phyloP scores from a whole-genome alignment of 2,329 filamentous ascomycete genomes.

The Raffaelea ambrosiae region DNA sequence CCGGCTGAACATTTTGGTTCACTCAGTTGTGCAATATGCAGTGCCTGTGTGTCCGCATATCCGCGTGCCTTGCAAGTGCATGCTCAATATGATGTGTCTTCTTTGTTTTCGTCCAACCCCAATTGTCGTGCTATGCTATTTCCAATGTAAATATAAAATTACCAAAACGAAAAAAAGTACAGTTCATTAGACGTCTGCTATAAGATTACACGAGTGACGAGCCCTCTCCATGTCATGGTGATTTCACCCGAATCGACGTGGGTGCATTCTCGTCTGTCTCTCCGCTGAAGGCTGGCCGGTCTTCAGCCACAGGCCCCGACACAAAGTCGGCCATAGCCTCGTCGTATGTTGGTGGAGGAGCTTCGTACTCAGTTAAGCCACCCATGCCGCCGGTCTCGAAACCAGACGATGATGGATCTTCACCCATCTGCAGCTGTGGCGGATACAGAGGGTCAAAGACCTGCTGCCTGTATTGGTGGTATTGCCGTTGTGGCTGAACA shows the following conservation, averaged over 20 bases:
- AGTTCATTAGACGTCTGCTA: too few species aligned
- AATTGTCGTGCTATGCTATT: too few species aligned
- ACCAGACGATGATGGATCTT: slow-evolving; percentile 15
- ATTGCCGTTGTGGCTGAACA: slow-evolving; percentile 6
- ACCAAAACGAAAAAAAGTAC: too few species aligned
- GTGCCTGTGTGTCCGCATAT: too few species aligned
- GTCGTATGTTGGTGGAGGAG: slow-evolving; percentile 91
- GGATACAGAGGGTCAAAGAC: slow-evolving; percentile 50
- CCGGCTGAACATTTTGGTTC: too few species aligned
- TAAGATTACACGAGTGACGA: too few species aligned
- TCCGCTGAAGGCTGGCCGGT: not conserved
- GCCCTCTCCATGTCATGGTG: not conserved
- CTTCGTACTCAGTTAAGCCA: slow-evolving; percentile 50
- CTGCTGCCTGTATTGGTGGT: slow-evolving; percentile 18
- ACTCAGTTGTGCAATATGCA: too few species aligned
- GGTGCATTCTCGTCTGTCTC: not conserved
- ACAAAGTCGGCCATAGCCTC: slow-evolving; percentile 79
- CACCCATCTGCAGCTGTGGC: slow-evolving; percentile 36
- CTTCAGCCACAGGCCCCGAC: slow-evolving; percentile 17
- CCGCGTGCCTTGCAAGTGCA: too few species aligned
- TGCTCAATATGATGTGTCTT: too few species aligned
- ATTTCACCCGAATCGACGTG: not conserved
- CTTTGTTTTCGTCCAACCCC: too few species aligned
- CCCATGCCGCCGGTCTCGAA: not conserved
- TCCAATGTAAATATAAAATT: too few species aligned